Conservation (phyloP, 257 asterid species). For the Verbena officinalis region DNA sequence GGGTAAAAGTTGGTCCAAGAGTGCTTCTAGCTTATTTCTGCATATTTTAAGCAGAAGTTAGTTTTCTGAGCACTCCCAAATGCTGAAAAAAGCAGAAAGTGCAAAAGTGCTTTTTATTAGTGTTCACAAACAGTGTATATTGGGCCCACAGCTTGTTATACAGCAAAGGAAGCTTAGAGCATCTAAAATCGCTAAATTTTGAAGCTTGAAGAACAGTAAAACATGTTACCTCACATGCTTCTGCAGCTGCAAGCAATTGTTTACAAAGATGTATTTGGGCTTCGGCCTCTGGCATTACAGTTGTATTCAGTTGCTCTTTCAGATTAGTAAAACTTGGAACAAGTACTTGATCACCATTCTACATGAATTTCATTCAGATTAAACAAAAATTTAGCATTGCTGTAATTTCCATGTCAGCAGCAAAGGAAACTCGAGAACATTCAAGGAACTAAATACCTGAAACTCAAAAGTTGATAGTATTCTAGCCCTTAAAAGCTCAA, state of each 20-base stretch:
- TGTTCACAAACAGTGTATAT: too few species aligned
- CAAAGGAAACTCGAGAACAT: neutral
- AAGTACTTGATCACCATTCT: slow-evolving; percentile 46
- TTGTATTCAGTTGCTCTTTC: slow-evolving; percentile 55
- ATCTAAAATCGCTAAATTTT: too few species aligned
- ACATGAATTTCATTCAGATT: slow-evolving; percentile 32
- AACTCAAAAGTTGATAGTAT: slow-evolving; percentile 62
- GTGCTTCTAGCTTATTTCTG: too few species aligned
- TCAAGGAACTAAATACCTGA: slow-evolving; percentile 43
- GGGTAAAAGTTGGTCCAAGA: too few species aligned
- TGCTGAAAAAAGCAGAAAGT: too few species aligned
- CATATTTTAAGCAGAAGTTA: too few species aligned
- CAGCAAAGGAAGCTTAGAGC: too few species aligned
- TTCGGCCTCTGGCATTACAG: slow-evolving; percentile 41
- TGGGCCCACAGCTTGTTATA: too few species aligned
- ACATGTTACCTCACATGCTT: slow-evolving; percentile 78
- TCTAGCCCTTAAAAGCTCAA: slow-evolving; percentile 82
- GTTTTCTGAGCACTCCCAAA: too few species aligned
- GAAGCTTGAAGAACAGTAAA: slow-evolving; percentile 17
- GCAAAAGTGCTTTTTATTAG: too few species aligned
- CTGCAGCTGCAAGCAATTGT: slow-evolving; percentile 79
- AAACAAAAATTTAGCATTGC: slow-evolving; percentile 3
- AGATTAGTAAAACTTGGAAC: slow-evolving; percentile 65
- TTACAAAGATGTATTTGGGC: slow-evolving; percentile 42
- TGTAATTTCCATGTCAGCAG: slow-evolving; percentile 11